Conservation (phyloP, 495 filamentous ascomycete genomes). For the Talaromyces proteolyticus region DNA sequence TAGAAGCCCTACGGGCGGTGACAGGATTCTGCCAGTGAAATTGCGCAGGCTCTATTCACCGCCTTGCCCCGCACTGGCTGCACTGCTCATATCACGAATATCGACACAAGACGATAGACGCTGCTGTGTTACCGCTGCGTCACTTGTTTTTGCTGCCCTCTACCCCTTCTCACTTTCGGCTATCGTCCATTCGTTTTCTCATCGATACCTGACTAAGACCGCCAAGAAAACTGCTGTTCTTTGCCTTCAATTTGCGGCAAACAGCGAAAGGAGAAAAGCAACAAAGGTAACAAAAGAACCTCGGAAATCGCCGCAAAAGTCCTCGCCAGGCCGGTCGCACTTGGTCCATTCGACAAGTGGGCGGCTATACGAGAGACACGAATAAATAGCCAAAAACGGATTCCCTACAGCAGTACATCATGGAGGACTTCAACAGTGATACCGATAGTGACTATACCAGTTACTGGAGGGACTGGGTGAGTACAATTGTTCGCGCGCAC, state of each 20-base stretch:
- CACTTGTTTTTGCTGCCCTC: neutral
- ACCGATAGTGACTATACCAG: conserved; percentile 98
- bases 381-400: neutral
- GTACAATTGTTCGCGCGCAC: conserved; percentile 26
- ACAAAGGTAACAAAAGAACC: neutral
- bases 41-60: neutral
- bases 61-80: neutral
- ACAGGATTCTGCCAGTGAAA: neutral
- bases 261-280: neutral
- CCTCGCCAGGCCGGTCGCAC: conserved; percentile 7
- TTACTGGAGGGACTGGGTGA: conserved; percentile 99
- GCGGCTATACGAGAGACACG: conserved; percentile 1
- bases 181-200: neutral
- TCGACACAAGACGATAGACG: neutral
- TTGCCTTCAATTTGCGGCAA: neutral
- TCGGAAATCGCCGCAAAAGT: neutral
- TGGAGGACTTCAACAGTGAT: conserved; percentile 98
- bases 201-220: neutral
- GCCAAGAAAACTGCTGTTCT: neutral
- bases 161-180: neutral
- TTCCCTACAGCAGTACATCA: conserved; percentile 14
- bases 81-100: neutral
- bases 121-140: neutral
- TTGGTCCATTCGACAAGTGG: conserved; percentile 9
- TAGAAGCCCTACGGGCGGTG: no score